phyloP scores from a whole-genome alignment of 2,329 filamentous ascomycete species.

The Fusarium sp. region DNA sequence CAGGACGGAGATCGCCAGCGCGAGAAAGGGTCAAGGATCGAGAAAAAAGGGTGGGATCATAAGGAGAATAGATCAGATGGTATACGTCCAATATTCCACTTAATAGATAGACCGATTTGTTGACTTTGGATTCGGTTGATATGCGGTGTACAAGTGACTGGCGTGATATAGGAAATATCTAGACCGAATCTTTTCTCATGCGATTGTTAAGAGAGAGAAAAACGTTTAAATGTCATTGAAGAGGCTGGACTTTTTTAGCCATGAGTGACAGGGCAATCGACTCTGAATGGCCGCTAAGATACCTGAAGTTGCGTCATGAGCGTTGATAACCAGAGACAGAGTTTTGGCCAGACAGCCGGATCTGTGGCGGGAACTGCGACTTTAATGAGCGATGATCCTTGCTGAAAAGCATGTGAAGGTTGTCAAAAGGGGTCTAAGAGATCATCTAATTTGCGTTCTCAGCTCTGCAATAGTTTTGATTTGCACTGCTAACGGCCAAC shows the following conservation, averaged over 20 bases:
- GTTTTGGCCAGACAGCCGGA: conserved; percentile 32
- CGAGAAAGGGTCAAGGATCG: conserved; percentile 5
- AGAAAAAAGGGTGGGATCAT: conserved; percentile 20
- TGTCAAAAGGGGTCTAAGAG: conserved; percentile 21
- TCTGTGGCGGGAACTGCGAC: conserved; percentile 32
- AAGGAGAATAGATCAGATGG: conserved; percentile 18
- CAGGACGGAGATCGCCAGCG: conserved; percentile 5
- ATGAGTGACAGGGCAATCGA: conserved; percentile 18
- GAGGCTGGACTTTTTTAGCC: conserved; percentile 2
- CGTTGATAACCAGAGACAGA: background rate
- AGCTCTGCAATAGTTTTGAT: conserved; percentile 15
- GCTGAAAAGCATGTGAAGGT: conserved; percentile 38
- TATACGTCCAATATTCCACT: conserved; percentile 24
- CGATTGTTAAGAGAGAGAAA: conserved; percentile 10
- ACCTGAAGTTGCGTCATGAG: conserved; percentile 44
- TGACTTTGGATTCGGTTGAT: conserved; percentile 26
- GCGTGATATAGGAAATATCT: conserved; percentile 5
- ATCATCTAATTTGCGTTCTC: conserved; percentile 11
- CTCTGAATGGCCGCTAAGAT: conserved; percentile 24
- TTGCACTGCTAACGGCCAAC: conserved; percentile 24
- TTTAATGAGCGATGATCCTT: conserved; percentile 33
- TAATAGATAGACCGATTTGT: conserved; percentile 10
- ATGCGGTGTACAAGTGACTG: conserved; percentile 34
- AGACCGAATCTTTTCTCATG: conserved; percentile 20
- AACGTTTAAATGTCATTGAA: conserved; percentile 8